Evolutionary conservation across 169 alveolate genomes (phyloP), one percentile per base, ranked within the genome.

Genomic region (Plasmodium berghei): DNA sequence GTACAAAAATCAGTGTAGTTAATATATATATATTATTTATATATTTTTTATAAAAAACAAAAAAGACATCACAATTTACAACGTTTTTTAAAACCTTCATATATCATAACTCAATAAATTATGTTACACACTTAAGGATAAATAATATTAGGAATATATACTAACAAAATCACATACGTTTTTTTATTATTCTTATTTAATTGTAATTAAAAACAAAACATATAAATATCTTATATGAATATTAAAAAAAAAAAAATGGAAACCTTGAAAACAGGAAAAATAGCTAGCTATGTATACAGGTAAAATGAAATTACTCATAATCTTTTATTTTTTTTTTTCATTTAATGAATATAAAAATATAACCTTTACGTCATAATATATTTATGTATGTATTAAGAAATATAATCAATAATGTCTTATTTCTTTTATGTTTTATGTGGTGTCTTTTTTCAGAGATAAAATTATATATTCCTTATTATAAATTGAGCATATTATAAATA

Each of bases 251-350:
- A 75, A 63, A 75, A 42, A 24, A 22, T 49, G 46, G 20, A 63
- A 24, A 62, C 56, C 64, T 22, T 28, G 69, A 75, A 63, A 75
- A 24, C 52, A 24, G 16, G n/a, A 16, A 16, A 9, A 55, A 16
- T 66, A 75, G 75, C 88, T 75, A 75, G 75, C 88, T 75, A n/a
- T 62, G 42, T 34, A 34, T 63, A 16, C 18, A 18, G 52, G 52
- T 54, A 20, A 67, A 67, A 42, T 67, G 20, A 28, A 14, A 45
- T 75, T 75, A 20, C 26, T 62, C 22, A 24, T 28, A 40, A 40
- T 48, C 18, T 42, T 69, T 69, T 5, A 2, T 66, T 66, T 66
- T 73, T 62, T 59, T 54, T 73, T 73, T 26, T 73, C 52, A 16
- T 28, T 16, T 69, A 16, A 59, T 52, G 59, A 52, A 3, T 52